Base-by-base conservation (phyloP, 108 stramenopile genomes). In the Asterionellopsis glacialis region DNA sequence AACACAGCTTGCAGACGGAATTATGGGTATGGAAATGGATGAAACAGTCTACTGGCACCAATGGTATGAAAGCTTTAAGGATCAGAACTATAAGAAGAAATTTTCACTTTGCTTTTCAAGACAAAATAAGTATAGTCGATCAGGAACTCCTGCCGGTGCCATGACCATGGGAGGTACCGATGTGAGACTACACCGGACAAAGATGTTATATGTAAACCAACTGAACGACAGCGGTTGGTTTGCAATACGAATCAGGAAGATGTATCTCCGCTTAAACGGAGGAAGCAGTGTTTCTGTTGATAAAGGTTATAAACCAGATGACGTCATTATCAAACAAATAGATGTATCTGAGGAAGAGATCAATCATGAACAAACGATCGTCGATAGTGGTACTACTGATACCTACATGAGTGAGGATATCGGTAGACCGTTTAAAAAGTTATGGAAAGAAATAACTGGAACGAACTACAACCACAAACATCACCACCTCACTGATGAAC, bases 381-480 rank as follows among this genome's bases (percentile, higher is more conserved):
- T 98, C 1, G 98, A 98, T 74, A 79, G 76, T 53, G 98, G 98
- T 6, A 98, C 98, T 12, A 98, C 98, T 13, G 98, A 98, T 77
- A 95, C 95, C n/a, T 98, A 98, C 63, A 82, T 96, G 25, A 76
- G 73, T 9, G 52, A 57, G 33, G 52, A 42, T 16, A 65, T 93
- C 16, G 71, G 71, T 7, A 39, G 45, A 0, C 54, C 76, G 9
- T 96, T 97, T 68, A 56, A 76, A 13, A 41, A 40, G 1, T 72
- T 68, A 9, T 98, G 71, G 66, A 68, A 81, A 55, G 47, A 73
- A 19, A 50, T 91, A 38, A 77, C 83, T 9, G 94, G 95, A 11
- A 41, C 41, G 4, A 52, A 25, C 13, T 89, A 69, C 51, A 57
- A 41, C 24, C 65, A 90, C 64, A 59, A 52, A 47, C 55, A 48